Evolutionary conservation across 208 protist genomes (phyloP).

Genomic region (Leishmania tropica): DNA sequence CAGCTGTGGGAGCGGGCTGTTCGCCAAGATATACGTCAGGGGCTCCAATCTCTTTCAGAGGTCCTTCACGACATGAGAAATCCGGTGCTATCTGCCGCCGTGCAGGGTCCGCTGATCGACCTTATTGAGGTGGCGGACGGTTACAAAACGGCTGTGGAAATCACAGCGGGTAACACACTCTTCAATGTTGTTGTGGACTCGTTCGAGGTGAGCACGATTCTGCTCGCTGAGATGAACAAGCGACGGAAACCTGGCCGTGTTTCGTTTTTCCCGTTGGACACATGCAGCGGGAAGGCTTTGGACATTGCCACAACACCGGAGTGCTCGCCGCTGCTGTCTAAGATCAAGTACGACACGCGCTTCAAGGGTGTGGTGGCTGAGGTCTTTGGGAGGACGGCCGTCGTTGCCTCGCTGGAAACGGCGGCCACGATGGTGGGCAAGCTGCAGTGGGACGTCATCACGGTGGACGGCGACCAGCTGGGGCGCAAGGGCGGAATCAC

Average conservation of each 20-base stretch:
- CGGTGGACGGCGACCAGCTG: constrained; percentile 91
- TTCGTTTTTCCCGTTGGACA: constrained; percentile 98
- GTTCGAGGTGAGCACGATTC: constrained; percentile 88
- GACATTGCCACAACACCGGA: constrained; percentile 65
- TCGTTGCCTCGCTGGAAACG: constrained; percentile 88
- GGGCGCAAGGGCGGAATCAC: constrained; percentile 93
- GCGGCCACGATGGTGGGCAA: constrained; percentile 66
- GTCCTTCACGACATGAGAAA: constrained; percentile 69
- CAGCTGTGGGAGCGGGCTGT: constrained; percentile 71
- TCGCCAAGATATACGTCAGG: constrained; percentile 87
- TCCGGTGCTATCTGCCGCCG: constrained; percentile 55
- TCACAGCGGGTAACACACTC: constrained; percentile 94
- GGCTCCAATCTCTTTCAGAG: constrained; percentile 80
- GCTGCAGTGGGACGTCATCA: constrained; percentile 95
- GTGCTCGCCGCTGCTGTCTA: constrained; percentile 69
- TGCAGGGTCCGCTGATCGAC: constrained; percentile 97
- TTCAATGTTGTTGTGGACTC: constrained; percentile 99
- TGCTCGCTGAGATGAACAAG: constrained; percentile 94
- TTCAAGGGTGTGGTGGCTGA: constrained; percentile 87
- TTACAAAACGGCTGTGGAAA: constrained; percentile 94
- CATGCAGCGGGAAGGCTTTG: constrained; percentile 51
- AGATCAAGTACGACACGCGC: constrained; percentile 76
- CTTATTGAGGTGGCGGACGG: constrained; percentile 90
- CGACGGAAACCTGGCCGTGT: constrained; percentile 90
- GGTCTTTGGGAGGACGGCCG: constrained; percentile 95